Evolutionary conservation across 768 basidiomycete genomes (phyloP), one percentile per base, ranked within the genome.

Genomic region (Tricholomella constricta): DNA sequence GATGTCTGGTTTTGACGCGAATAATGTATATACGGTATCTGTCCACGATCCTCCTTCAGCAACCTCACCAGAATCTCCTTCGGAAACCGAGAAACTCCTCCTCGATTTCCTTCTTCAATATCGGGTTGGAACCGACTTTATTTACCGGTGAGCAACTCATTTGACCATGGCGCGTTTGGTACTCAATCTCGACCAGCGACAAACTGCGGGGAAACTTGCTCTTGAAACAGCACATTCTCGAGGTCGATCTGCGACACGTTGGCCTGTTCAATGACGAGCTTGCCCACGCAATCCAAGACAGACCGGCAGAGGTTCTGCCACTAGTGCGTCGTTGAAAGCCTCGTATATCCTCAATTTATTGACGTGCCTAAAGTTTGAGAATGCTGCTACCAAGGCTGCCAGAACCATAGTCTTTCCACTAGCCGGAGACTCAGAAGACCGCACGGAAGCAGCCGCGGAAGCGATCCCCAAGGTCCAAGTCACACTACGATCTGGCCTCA

Each of bases 241-340:
- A 97, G 70, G 85, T 98, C 56, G 88, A 98, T 72, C 78, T 96
- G 61, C 75, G 86, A 57, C 79, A 91, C 71, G 65, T 90, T 56
- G 72, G 84, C 69, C 74, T 94, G 25, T 98, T 88, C 76, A 94
- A 97, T 61, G 95, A 98, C 63, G 94, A 96, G 65, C 78, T 99
- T 31, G 94, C 93, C 2, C 91, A 95, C 68, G 83, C 84, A 19
- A 85, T 98, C 49, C 93, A 97, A 69, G 90, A 93, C 59, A 78
- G 80, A 61, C 97, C 97, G 15, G 86, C 88, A 5, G 97, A 98
- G 57, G 81, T 94, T 34, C 73, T 98, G 47, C 94, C 94, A 42
- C 69, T 95, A 60, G 95, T 97, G 54, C 56, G 85, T 73, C 35
- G 1, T 20, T 2, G n/a, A 2, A 14, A 4, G 9, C n/a, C 22